Conservation (phyloP, 2,329 filamentous ascomycete genomes). For the Neofusicoccum kwambonambiense region DNA sequence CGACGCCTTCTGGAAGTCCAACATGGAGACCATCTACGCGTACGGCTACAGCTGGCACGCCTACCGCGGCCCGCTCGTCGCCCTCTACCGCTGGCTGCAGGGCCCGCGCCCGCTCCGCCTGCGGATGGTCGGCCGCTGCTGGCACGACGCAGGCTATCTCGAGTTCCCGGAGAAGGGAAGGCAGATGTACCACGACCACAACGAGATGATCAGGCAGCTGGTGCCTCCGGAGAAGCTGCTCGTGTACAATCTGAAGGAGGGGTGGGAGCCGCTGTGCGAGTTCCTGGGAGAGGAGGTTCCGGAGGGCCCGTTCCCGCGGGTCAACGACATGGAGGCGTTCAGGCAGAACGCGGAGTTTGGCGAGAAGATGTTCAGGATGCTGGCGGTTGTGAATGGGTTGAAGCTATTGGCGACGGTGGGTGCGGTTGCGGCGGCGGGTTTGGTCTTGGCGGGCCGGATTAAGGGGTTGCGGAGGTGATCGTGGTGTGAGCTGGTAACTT, state of each 20-base stretch:
- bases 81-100: background rate
- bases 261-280: constrained; percentile 46
- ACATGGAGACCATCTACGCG: constrained; percentile 1
- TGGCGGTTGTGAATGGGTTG: background rate
- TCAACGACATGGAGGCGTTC: background rate
- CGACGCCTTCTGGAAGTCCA: constrained; percentile 2
- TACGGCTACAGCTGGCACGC: background rate
- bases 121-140: background rate
- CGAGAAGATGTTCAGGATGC: background rate
- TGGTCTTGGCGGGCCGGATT: background rate
- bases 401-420: background rate
- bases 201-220: background rate
- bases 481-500: background rate
- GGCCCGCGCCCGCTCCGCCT: background rate
- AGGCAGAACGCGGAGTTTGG: background rate
- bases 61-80: background rate
- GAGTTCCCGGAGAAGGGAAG: background rate
- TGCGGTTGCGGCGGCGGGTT: background rate
- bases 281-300: constrained; percentile 41
- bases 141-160: background rate
- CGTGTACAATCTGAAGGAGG: constrained; percentile 41
- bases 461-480: background rate
- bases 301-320: constrained; percentile 33
- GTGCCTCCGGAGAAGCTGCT: constrained; percentile 24
- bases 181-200: background rate